These are phyloP conservation scores for Rhexocercosporidium sp. DNA, from an alignment of 2,329 filamentous ascomycete genomes.

Conservation along the genomic window DNA sequence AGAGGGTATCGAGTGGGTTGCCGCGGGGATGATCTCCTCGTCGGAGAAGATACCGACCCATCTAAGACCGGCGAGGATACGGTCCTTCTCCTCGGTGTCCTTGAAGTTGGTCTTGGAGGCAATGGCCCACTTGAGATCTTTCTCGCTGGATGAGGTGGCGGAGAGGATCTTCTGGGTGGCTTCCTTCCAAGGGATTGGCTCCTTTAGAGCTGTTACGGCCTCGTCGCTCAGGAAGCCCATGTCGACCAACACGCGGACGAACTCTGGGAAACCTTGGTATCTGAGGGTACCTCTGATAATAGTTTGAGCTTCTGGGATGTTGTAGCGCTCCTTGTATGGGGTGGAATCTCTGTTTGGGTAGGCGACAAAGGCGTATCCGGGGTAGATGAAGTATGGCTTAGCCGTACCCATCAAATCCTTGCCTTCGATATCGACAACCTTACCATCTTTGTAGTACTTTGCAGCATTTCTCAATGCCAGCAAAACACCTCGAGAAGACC, in stretches of 20 bases:
- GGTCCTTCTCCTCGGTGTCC: conserved; percentile 69
- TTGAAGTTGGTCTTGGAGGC: conserved; percentile 76
- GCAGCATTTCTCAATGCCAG: conserved; percentile 87
- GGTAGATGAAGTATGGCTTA: conserved; percentile 91
- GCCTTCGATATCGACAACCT: conserved; percentile 68
- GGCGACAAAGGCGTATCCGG: conserved; percentile 85
- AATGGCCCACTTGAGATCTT: conserved; percentile 76
- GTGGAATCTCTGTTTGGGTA: conserved; percentile 95
- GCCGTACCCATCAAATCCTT: conserved; percentile 83
- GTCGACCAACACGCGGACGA: conserved; percentile 86
- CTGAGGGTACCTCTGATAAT: conserved; percentile 84
- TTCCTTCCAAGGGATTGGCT: conserved; percentile 79
- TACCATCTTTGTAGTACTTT: conserved; percentile 80
- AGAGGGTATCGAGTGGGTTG: conserved; percentile 90
- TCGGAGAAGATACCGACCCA: conserved; percentile 76
- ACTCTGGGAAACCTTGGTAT: conserved; percentile 89
- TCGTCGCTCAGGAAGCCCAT: conserved; percentile 86
- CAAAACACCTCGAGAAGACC: conserved; percentile 72
- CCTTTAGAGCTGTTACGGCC: conserved; percentile 66
- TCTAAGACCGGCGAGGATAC: conserved; percentile 72
- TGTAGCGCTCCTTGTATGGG: conserved; percentile 84
- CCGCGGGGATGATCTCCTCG: conserved; percentile 70
- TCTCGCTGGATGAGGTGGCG: conserved; percentile 66
- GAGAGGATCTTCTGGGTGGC: conserved; percentile 79
- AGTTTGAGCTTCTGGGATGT: conserved; percentile 89